Base-by-base conservation (phyloP, 306 rosid species). In the Coriaria nepalensis region DNA sequence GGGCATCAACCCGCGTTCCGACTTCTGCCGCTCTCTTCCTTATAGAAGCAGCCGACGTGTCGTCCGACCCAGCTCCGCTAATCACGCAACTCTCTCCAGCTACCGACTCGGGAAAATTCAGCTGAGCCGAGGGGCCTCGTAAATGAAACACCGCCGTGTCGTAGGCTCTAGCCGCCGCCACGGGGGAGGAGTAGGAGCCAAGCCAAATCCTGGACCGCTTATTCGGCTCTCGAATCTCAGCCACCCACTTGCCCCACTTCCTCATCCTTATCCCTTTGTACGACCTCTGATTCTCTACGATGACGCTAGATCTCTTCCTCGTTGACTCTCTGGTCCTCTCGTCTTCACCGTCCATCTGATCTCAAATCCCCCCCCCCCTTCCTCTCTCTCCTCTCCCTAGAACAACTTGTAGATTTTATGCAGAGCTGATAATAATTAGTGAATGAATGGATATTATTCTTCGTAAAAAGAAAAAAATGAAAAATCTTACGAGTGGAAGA, bases 171-270 rank as follows among this genome's bases (percentile, higher is more conserved):
- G 98, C 98, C 29, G 98, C 98, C 37, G 98, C 98, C 5, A 92
- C 70, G 0, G 98, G 87, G 0, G 98, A 82, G 7, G 96, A 79
- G 69, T 92, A 92, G 0, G 98, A 92, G 46, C 98, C 98, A 9
- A 92, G 81, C 98, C 98, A 92, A 70, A 92, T 85, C 71, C 98
- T 41, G 0, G 98, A 92, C 7, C 98, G 95, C 64, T 92, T 92
- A 51, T 82, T 92, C 11, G 98, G 98, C 50, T 92, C 98, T 29
- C 98, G 64, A 70, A 92, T 92, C 78, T 92, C 98, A 32, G 96
- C 98, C 46, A 92, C 98, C 98, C 98, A 92, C 64, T 92, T 92
- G 0, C 98, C 98, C 98, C 98, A 92, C 87, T 92, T 92, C 47
- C 98, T 75, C 98, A 92, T 92, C 79, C 98, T 66, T 53, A 92